Conservation (phyloP, 176 grass and related monocot genomes). For the Chloris gayana region DNA sequence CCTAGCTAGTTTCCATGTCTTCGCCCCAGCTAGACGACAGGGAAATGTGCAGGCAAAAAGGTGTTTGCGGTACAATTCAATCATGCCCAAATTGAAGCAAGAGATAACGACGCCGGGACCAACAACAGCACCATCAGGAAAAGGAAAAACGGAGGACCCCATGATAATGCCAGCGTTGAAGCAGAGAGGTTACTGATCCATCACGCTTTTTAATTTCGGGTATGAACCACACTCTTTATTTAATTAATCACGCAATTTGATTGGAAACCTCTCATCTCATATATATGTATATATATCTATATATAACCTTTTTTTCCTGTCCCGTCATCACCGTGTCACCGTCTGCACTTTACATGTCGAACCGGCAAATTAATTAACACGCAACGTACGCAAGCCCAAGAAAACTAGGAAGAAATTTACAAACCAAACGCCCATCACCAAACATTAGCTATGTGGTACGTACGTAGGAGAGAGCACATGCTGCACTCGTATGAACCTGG, state of each 20-base stretch:
- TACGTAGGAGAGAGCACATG: constrained; percentile 1
- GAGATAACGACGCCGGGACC: constrained; percentile 22
- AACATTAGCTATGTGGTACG: constrained; percentile 17
- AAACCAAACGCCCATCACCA: constrained; percentile 32
- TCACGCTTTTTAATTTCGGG: background rate
- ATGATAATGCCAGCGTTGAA: constrained; percentile 13
- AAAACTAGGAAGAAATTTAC: constrained; percentile 1
- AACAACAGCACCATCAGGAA: constrained; percentile 1
- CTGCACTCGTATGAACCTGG: background rate
- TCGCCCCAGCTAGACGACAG: constrained; percentile 15
- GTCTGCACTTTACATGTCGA: constrained; percentile 26
- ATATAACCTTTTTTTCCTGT: background rate
- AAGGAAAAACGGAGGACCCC: constrained; percentile 12
- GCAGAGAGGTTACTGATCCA: background rate
- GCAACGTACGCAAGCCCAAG: background rate
- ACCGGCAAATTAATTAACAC: constrained; percentile 6
- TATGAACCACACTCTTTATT: constrained; percentile 9
- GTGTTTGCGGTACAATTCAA: constrained; percentile 6
- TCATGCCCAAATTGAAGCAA: constrained; percentile 36
- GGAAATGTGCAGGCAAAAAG: background rate
- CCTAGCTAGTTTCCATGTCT: background rate
- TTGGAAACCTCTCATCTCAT: constrained; percentile 28
- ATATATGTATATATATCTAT: background rate
- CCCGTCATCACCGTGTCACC: constrained; percentile 9
- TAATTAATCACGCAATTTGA: constrained; percentile 34